A percentile compares a stretch with the other conserved stretches of the same genome.
Evolutionary conservation across 495 filamentous ascomycete species (phyloP).

Genomic region (Aspergillus avenaceus): DNA sequence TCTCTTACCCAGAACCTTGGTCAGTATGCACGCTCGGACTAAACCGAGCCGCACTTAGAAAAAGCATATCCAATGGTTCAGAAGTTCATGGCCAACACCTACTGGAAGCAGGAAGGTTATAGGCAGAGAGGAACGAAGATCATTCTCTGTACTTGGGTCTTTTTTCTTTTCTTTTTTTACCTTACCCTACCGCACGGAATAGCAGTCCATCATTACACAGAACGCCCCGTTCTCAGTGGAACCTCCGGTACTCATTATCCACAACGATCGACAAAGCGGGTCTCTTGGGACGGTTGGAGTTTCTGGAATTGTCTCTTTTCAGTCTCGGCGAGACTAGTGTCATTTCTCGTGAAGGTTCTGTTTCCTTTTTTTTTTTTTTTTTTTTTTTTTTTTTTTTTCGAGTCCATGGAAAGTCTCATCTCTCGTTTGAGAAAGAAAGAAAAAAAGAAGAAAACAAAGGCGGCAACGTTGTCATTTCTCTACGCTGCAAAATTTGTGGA

Average conservation of each 20-base stretch:
- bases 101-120: not conserved
- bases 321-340: constrained; percentile 1
- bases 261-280: not conserved
- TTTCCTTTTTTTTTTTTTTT: not conserved
- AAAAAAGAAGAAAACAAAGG: not conserved
- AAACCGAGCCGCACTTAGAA: not conserved
- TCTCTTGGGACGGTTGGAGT: not conserved
- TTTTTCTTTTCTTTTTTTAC: not conserved
- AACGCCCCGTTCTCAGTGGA: constrained; percentile 2
- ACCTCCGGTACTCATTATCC: constrained; percentile 1
- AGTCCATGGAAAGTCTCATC: constrained; percentile 7
- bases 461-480: too few relatives aligned
- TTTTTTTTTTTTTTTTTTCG: too few relatives aligned
- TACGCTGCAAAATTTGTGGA: not conserved
- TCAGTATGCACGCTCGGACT: not conserved
- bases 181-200: constrained; percentile 3
- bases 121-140: not conserved
- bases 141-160: not conserved
- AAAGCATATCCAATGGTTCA: not conserved
- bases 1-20: not conserved
- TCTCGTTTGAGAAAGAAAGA: not conserved
- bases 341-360: not conserved
- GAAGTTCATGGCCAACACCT: not conserved
- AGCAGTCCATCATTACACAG: not conserved
- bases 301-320: not conserved